Evolutionary conservation across 2,329 filamentous ascomycete species (phyloP).

Genomic region (Ceratocystis destructans): DNA sequence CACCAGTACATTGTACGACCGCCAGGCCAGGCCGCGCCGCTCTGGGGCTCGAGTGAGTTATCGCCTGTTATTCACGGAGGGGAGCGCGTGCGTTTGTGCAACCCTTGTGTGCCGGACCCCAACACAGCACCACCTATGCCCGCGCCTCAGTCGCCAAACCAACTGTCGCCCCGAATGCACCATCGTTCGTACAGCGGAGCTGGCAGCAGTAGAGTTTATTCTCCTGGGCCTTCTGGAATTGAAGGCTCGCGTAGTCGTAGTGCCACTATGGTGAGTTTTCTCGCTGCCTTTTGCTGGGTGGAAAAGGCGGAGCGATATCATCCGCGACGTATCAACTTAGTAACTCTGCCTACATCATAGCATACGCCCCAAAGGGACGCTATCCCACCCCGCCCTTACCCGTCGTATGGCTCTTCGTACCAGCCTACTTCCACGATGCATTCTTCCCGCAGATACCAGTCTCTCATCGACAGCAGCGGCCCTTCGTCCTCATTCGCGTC

Average conservation of each 20-base stretch:
- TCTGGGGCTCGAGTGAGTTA: slow-evolving; percentile 10
- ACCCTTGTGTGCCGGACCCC: slow-evolving; percentile 48
- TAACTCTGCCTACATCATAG: slow-evolving; percentile 13
- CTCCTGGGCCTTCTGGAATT: slow-evolving; percentile 10
- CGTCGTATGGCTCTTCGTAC: slow-evolving; percentile 19
- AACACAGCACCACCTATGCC: slow-evolving; percentile 43
- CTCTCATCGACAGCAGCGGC: slow-evolving; percentile 25
- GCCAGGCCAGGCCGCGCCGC: slow-evolving; percentile 30
- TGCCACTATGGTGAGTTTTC: slow-evolving; percentile 35
- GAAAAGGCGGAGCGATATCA: background rate
- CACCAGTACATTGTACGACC: slow-evolving; percentile 83
- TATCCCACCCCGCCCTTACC: background rate
- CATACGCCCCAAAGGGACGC: slow-evolving; percentile 9
- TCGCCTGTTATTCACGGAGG: slow-evolving; percentile 30
- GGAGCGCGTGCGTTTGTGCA: slow-evolving; percentile 46
- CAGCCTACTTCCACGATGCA: slow-evolving; percentile 8
- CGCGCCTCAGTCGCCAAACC: slow-evolving; percentile 21
- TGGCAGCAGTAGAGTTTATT: slow-evolving; percentile 22
- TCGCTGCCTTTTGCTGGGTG: background rate
- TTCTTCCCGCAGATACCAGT: slow-evolving; percentile 22
- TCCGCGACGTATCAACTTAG: background rate
- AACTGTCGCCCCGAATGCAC: slow-evolving; percentile 29
- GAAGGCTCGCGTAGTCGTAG: slow-evolving; percentile 30
- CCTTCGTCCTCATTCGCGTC: slow-evolving; percentile 25
- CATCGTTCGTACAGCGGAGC: slow-evolving; percentile 35